Evolutionary conservation across 1,284 basidiomycete genomes (phyloP).

Genomic region (Pascua sp.): DNA sequence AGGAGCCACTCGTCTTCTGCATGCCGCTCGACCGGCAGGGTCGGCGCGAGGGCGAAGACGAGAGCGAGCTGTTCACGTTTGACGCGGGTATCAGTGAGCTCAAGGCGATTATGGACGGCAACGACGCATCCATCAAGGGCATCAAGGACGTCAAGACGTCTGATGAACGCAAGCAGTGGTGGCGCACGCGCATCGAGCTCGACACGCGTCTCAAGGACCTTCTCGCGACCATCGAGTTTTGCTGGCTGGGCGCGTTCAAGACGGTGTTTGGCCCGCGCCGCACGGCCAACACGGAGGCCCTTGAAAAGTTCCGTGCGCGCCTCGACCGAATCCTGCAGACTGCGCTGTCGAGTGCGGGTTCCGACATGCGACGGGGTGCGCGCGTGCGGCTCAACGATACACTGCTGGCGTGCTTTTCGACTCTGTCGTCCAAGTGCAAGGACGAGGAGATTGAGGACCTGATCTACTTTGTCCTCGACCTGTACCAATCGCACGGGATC

Average conservation of each 20-base stretch:
- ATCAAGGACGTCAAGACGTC: conserved; percentile 40
- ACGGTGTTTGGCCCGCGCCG: conserved; percentile 65
- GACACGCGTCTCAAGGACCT: conserved; percentile 73
- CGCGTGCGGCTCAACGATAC: conserved; percentile 61
- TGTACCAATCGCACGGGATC: conserved; percentile 88
- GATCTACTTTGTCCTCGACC: conserved; percentile 87
- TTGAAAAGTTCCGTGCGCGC: conserved; percentile 60
- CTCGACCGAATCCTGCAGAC: conserved; percentile 72
- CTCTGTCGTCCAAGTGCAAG: conserved; percentile 70
- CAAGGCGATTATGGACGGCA: conserved; percentile 67
- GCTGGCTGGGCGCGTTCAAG: conserved; percentile 98
- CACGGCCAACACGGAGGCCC: conserved; percentile 53
- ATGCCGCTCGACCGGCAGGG: conserved; percentile 77
- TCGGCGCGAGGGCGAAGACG: conserved; percentile 70
- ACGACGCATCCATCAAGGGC: conserved; percentile 53
- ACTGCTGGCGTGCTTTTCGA: conserved; percentile 80
- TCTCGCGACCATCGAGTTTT: conserved; percentile 82
- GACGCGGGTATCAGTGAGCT: conserved; percentile 72
- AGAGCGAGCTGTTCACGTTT: conserved; percentile 69
- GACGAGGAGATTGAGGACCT: conserved; percentile 96
- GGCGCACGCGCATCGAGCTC: conserved; percentile 70
- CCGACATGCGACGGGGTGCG: conserved; percentile 39
- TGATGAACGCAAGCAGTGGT: conserved; percentile 59
- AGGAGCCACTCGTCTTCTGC: conserved; percentile 73
- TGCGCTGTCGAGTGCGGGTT: conserved; percentile 58